Conservation (phyloP, 192 early-diverging fungal species). For the Geranomyces variabilis region DNA sequence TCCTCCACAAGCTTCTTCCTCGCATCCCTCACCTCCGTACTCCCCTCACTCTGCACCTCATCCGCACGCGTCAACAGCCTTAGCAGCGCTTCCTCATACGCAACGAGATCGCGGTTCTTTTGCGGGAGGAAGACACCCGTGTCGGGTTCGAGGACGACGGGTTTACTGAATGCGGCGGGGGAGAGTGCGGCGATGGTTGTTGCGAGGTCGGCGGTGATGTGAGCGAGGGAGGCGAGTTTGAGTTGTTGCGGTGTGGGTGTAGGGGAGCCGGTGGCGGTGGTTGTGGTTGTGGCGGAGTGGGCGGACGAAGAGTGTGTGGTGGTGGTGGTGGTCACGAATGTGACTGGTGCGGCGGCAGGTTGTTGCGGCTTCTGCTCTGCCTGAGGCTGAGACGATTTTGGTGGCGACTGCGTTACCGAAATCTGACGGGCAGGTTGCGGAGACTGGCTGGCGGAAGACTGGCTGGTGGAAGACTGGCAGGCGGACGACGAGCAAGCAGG, state of each 20-base stretch:
- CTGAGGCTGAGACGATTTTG: neutral
- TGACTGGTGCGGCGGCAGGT: neutral
- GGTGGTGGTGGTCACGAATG: neutral
- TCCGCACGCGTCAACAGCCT: constrained; percentile 23
- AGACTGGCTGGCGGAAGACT: neutral
- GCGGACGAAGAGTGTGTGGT: constrained; percentile 2
- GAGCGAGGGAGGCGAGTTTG: constrained; percentile 12
- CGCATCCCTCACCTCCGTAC: constrained; percentile 8
- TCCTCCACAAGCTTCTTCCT: constrained; percentile 22
- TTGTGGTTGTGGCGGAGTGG: constrained; percentile 1
- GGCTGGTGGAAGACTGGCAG: neutral
- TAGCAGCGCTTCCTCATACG: constrained; percentile 26
- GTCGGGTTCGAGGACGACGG: constrained; percentile 3
- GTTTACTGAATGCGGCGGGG: neutral
- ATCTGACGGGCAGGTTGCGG: neutral
- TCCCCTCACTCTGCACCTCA: constrained; percentile 29
- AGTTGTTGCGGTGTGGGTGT: neutral
- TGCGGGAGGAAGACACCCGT: constrained; percentile 6
- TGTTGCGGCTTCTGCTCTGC: neutral
- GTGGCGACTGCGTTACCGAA: neutral
- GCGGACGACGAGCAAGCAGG: neutral
- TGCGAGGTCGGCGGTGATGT: constrained; percentile 8
- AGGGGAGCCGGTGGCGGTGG: neutral
- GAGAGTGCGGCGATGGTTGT: neutral
- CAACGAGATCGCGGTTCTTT: constrained; percentile 22